Percentiles rank a stretch among this genome's conserved stretches.
These are phyloP conservation scores for Solanum appendiculatum DNA, from an alignment of 257 asterid genomes.

Conservation along the genomic window DNA sequence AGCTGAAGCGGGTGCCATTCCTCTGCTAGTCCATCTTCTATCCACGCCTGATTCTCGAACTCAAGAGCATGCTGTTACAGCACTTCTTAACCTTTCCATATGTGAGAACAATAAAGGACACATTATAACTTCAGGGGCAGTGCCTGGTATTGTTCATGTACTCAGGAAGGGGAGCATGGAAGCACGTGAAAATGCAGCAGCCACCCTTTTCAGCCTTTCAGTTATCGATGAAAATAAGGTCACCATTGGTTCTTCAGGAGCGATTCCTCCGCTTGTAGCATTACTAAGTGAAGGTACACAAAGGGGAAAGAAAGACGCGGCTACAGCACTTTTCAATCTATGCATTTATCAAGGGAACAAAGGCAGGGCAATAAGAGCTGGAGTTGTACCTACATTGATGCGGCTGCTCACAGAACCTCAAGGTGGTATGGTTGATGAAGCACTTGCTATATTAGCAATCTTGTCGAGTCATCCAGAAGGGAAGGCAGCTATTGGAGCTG, in stretches of 20 bases:
- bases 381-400: slow-evolving; percentile 10
- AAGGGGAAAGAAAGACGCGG: slow-evolving; percentile 17
- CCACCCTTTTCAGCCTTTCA: slow-evolving; percentile 12
- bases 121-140: slow-evolving; percentile 1
- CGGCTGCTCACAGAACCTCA: background rate
- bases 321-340: slow-evolving; percentile 18
- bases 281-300: slow-evolving; percentile 10
- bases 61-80: slow-evolving; percentile 8
- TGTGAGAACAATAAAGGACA: slow-evolving; percentile 7
- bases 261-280: slow-evolving; percentile 7
- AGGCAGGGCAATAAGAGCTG: slow-evolving; percentile 14
- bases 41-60: slow-evolving; percentile 1
- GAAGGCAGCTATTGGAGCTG: slow-evolving; percentile 8
- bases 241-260: slow-evolving; percentile 8
- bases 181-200: slow-evolving; percentile 18
- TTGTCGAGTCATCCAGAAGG: slow-evolving; percentile 10
- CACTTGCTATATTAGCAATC: slow-evolving; percentile 14
- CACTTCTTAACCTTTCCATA: slow-evolving; percentile 14
- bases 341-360: slow-evolving; percentile 18
- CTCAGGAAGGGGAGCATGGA: slow-evolving; percentile 5
- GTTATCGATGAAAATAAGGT: slow-evolving; percentile 11
- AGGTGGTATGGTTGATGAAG: slow-evolving; percentile 11
- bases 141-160: slow-evolving; percentile 10
- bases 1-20: slow-evolving; percentile 7
- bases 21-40: slow-evolving; percentile 2